These are phyloP conservation scores for Flueggea neowawraea DNA, from an alignment of 441 rosid species.

Conservation along the genomic window DNA sequence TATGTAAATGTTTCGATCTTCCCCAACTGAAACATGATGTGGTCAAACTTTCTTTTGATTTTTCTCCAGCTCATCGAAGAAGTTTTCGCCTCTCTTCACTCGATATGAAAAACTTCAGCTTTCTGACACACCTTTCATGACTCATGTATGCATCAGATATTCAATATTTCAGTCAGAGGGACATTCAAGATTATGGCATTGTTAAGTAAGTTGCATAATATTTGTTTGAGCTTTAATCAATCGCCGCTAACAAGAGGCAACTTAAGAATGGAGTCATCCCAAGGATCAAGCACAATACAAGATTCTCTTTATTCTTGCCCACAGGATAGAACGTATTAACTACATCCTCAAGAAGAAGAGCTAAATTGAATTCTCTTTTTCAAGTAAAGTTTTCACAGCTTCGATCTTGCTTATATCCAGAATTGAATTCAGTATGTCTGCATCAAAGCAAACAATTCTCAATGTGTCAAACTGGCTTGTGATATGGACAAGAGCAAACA, in stretches of 20 bases:
- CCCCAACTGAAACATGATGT: slow-evolving; percentile 35
- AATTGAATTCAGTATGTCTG: slow-evolving; percentile 49
- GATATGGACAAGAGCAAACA: too few species aligned
- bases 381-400: slow-evolving; percentile 45
- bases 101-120: slow-evolving; percentile 38
- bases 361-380: slow-evolving; percentile 50
- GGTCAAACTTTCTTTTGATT: slow-evolving; percentile 35
- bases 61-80: slow-evolving; percentile 23
- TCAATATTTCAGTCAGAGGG: slow-evolving; percentile 25
- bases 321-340: slow-evolving; percentile 41
- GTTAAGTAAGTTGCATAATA: slow-evolving; percentile 43
- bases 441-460: slow-evolving; percentile 3
- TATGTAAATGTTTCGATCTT: slow-evolving; percentile 41
- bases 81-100: slow-evolving; percentile 43
- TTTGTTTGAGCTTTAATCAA: slow-evolving; percentile 41
- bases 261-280: slow-evolving; percentile 41
- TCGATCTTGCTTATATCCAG: slow-evolving; percentile 51
- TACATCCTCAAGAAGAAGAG: slow-evolving; percentile 48
- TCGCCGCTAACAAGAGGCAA: slow-evolving; percentile 39
- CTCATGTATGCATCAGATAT: slow-evolving; percentile 25
- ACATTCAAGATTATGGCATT: slow-evolving; percentile 55
- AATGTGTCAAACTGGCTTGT: too few species aligned
- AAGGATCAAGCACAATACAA: slow-evolving; percentile 48
- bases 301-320: slow-evolving; percentile 41
- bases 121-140: slow-evolving; percentile 55